Evolutionary conservation across 192 early-diverging fungal genomes (phyloP).

Genomic region (Diversispora epigaea): DNA sequence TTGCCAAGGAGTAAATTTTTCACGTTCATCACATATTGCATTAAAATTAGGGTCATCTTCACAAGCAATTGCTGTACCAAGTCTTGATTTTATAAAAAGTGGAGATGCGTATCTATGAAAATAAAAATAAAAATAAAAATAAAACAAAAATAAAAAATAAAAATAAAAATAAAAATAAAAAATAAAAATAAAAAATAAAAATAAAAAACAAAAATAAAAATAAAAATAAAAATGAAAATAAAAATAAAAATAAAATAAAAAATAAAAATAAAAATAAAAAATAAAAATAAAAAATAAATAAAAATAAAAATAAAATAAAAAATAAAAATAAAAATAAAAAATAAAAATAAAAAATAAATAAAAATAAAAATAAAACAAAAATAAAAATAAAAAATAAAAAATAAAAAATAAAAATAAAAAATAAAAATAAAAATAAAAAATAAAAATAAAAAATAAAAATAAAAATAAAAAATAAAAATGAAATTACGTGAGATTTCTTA

Average conservation of each 20-base stretch:
- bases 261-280: background rate
- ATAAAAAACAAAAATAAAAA: background rate
- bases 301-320: too few species aligned
- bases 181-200: background rate
- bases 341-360: background rate
- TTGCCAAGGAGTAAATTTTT: background rate
- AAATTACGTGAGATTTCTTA: conserved; percentile 79
- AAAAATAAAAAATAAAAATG: background rate
- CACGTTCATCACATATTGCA: background rate
- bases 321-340: background rate
- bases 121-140: background rate
- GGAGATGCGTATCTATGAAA: background rate
- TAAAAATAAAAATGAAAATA: background rate
- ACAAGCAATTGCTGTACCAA: background rate
- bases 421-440: background rate
- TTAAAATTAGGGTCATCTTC: background rate
- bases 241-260: too few species aligned
- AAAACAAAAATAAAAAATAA: background rate
- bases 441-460: background rate
- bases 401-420: background rate
- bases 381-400: too few species aligned
- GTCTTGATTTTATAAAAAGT: too few species aligned
- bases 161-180: background rate
- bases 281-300: background rate
- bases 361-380: background rate